Percentiles rank a stretch among this genome's conserved stretches.
These are phyloP conservation scores for Trypanosoma avium DNA, from an alignment of 208 protist species.

Conservation along the genomic window DNA sequence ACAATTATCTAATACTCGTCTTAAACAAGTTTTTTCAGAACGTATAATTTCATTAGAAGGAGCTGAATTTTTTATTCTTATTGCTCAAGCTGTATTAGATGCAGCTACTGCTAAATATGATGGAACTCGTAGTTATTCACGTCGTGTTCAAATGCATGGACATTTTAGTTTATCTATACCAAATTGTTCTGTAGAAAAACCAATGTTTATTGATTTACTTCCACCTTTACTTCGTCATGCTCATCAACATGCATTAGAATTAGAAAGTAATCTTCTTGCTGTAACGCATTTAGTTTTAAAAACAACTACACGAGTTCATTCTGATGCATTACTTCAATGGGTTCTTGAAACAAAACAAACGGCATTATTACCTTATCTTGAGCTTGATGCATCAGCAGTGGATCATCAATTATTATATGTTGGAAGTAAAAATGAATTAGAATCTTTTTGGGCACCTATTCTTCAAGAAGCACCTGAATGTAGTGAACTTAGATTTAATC, in stretches of 20 bases:
- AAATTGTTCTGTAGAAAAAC: constrained; percentile 68
- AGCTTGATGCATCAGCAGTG: constrained; percentile 46
- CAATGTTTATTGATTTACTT: constrained; percentile 75
- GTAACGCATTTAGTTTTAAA: constrained; percentile 48
- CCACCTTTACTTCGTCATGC: constrained; percentile 50
- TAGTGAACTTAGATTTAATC: constrained; percentile 69
- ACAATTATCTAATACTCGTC: constrained; percentile 49
- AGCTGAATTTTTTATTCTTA: constrained; percentile 59
- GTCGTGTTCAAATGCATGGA: constrained; percentile 32
- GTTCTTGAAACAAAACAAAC: constrained; percentile 49
- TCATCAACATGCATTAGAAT: constrained; percentile 28
- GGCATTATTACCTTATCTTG: constrained; percentile 64
- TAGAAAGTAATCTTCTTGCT: constrained; percentile 52
- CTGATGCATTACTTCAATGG: constrained; percentile 49
- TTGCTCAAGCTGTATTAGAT: constrained; percentile 68
- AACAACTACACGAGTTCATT: constrained; percentile 63
- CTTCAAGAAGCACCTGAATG: constrained; percentile 55
- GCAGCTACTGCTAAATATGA: constrained; percentile 57
- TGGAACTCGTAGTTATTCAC: constrained; percentile 14
- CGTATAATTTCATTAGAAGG: constrained; percentile 40
- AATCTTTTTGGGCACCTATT: constrained; percentile 74
- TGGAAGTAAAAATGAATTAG: constrained; percentile 33
- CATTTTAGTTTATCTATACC: constrained; percentile 39
- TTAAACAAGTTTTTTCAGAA: constrained; percentile 42
- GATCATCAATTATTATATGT: constrained; percentile 45